These are phyloP conservation scores for Zelonia costaricensis DNA, from an alignment of 208 protist species.

Conservation along the genomic window DNA sequence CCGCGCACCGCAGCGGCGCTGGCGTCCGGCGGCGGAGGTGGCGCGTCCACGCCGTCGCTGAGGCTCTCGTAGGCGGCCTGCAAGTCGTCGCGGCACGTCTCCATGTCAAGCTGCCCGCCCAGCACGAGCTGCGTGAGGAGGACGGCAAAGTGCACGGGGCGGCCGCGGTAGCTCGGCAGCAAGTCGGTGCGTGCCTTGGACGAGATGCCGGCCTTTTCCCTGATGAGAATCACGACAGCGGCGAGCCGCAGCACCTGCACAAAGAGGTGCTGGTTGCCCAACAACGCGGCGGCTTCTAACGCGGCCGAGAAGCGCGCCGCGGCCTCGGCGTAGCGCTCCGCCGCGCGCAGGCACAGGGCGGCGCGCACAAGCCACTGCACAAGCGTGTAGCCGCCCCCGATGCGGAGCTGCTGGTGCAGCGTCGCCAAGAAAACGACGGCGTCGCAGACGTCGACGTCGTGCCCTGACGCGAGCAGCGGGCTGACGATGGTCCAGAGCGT, in stretches of 20 bases:
- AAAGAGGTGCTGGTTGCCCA: slow-evolving; percentile 69
- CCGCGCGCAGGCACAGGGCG: slow-evolving; percentile 58
- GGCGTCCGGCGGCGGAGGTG: slow-evolving; percentile 1
- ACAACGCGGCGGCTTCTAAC: slow-evolving; percentile 40
- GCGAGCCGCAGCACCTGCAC: slow-evolving; percentile 70
- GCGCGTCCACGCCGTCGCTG: slow-evolving; percentile 12
- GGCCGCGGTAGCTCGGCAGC: slow-evolving; percentile 16
- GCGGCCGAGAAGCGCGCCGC: slow-evolving; percentile 38
- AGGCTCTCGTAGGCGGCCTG: slow-evolving; percentile 29
- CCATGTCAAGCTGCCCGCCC: slow-evolving; percentile 23
- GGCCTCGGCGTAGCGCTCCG: slow-evolving; percentile 53
- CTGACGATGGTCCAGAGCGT: slow-evolving; percentile 60
- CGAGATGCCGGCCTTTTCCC: slow-evolving; percentile 11
- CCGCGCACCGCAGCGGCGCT: slow-evolving; percentile 3
- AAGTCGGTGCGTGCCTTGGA: slow-evolving; percentile 27
- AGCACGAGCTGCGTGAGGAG: slow-evolving; percentile 45
- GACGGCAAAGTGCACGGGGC: slow-evolving; percentile 30
- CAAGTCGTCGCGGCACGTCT: slow-evolving; percentile 32
- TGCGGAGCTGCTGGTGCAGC: slow-evolving; percentile 70
- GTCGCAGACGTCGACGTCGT: slow-evolving; percentile 58
- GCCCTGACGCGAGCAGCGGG: slow-evolving; percentile 45
- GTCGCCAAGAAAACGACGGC: slow-evolving; percentile 59
- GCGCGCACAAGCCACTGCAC: slow-evolving; percentile 77
- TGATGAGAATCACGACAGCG: slow-evolving; percentile 15
- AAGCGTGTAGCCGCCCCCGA: slow-evolving; percentile 61